These are phyloP conservation scores for Sistotremastrum niveocremeum DNA, from an alignment of 768 basidiomycete species.

Conservation along the genomic window DNA sequence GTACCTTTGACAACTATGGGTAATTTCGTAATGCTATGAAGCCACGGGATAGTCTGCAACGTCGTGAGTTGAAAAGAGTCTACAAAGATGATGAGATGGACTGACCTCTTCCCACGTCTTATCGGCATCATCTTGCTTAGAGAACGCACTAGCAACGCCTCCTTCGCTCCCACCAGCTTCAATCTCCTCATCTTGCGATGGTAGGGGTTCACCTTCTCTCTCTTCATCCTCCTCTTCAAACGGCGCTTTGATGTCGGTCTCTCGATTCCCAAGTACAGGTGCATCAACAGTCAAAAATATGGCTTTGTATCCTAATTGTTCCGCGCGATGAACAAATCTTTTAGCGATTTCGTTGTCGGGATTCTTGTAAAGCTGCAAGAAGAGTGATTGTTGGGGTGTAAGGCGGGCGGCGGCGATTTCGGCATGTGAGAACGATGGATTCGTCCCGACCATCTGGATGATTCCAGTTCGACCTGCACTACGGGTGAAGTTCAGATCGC, in stretches of 20 bases:
- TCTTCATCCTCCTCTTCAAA: slow-evolving; percentile 10
- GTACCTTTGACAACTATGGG: slow-evolving; percentile 7
- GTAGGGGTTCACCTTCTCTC: not conserved
- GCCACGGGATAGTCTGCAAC: slow-evolving; percentile 4
- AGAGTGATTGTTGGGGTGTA: slow-evolving; percentile 9
- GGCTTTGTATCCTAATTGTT: slow-evolving; percentile 22
- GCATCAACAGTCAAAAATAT: slow-evolving; percentile 33
- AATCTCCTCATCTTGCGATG: not conserved
- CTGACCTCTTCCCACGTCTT: slow-evolving; percentile 7
- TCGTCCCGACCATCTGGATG: slow-evolving; percentile 17
- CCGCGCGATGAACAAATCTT: slow-evolving; percentile 20
- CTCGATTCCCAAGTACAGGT: slow-evolving; percentile 23
- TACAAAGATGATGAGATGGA: not conserved
- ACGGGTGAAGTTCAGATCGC: slow-evolving; percentile 27
- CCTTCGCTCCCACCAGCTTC: slow-evolving; percentile 5
- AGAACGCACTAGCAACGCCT: not conserved
- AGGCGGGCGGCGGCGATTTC: slow-evolving; percentile 9
- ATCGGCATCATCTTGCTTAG: slow-evolving; percentile 5
- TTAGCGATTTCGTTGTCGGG: slow-evolving; percentile 23
- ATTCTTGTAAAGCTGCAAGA: slow-evolving; percentile 27
- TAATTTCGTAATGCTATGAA: slow-evolving; percentile 6
- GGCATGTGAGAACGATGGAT: slow-evolving; percentile 12
- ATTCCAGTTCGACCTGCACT: slow-evolving; percentile 24
- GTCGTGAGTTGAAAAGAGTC: too few relatives aligned
- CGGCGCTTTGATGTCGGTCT: slow-evolving; percentile 10